Evolutionary conservation across 805 yeast genomes (phyloP), one percentile per base, ranked within the genome.

Genomic region (Saccharomycopsis fibuligera): DNA sequence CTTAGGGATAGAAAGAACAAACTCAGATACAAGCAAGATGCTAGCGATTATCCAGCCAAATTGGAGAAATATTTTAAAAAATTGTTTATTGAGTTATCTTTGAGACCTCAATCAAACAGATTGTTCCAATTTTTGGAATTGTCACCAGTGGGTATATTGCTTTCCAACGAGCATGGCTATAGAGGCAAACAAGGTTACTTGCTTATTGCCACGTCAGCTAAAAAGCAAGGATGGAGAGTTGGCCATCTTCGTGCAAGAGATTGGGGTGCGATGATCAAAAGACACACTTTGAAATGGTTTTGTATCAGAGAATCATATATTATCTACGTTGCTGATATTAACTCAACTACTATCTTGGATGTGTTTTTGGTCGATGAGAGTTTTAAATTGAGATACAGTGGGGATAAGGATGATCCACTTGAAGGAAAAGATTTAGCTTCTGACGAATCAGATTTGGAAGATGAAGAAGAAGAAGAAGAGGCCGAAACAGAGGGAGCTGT

Each of bases 141-240:
- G 14, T 89, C 97, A 0, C 95, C 96, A 0, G 76, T 93, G 55
- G 86, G 96, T 5, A 79, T 93, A 6, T 69, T 89, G 42, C 68
- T 93, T 36, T 82, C 91, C 43, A 81, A 86, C 54, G 99, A 93
- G 62, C 76, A 79, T 25, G 84, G 86, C 0, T 84, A 73, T 59
- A 79, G 79, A 48, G 96, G 98, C 1, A 93, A 89, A 58, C 96
- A 93, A 64, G 99, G 99, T 1, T 77, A 79, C 44, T 64, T 91
- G 50, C 77, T 85, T 47, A 78, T 90, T 41, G 79, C 89, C 19
- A 83, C 96, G 1, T 79, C 88, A 0, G 91, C 98, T 0, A 79
- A 79, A 54, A 74, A 89, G 0, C 95, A 88, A 62, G 98, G 99
- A 2, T 93, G 99, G 98, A 73, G 95, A 57, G 96, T 91, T 4